Percentiles rank a stretch among this genome's conserved stretches.
phyloP scores from a whole-genome alignment of 2,329 filamentous ascomycete species.

The Claviceps purpurea region DNA sequence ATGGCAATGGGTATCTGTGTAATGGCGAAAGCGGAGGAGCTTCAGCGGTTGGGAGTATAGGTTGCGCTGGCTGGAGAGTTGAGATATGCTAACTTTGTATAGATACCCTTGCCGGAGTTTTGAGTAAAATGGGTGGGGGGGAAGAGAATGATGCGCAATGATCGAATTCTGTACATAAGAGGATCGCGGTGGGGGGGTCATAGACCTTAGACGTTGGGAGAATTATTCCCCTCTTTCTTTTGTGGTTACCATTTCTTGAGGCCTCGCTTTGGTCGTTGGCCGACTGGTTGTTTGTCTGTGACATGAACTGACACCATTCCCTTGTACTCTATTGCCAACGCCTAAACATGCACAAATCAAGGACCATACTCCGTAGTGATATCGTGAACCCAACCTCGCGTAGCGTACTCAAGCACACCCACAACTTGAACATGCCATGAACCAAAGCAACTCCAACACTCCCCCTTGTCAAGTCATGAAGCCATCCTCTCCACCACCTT shows the following conservation, averaged over 20 bases:
- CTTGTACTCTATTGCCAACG: too few species aligned
- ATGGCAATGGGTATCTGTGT: not conserved
- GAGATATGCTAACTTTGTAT: slow-evolving; percentile 16
- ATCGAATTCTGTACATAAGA: slow-evolving; percentile 6
- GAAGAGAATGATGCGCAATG: slow-evolving; percentile 9
- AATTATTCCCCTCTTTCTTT: not conserved
- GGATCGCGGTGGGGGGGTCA: not conserved
- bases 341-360: not conserved
- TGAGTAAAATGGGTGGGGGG: slow-evolving; percentile 22
- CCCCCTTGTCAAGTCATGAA: slow-evolving; percentile 11
- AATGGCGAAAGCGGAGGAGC: too few species aligned
- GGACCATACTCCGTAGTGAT: not conserved
- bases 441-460: not conserved
- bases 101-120: slow-evolving; percentile 55
- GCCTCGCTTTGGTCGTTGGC: not conserved
- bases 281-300: not conserved
- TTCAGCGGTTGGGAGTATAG: too few species aligned
- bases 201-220: not conserved
- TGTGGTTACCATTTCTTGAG: not conserved
- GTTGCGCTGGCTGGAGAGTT: too few species aligned
- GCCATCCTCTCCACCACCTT: slow-evolving; percentile 70
- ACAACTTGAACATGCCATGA: too few species aligned
- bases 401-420: too few species aligned
- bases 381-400: not conserved
- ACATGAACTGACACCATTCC: too few species aligned